phyloP scores from a whole-genome alignment of 768 basidiomycete genomes.

The Auricularia cornea region DNA sequence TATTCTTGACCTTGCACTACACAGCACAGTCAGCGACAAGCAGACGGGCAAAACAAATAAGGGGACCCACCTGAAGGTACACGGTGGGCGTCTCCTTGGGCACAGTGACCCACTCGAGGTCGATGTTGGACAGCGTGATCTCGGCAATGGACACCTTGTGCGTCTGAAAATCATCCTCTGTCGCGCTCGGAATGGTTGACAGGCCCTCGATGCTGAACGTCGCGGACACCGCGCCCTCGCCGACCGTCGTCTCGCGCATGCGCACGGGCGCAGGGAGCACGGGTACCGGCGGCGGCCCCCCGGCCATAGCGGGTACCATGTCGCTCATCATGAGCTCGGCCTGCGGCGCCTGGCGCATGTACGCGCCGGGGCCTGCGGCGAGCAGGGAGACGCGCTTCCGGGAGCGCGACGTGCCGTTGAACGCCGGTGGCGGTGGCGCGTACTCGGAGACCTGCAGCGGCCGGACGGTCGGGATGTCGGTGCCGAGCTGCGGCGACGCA shows the following conservation, averaged over 20 bases:
- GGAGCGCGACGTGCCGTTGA: too few relatives aligned
- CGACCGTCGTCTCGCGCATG: slow-evolving; percentile 30
- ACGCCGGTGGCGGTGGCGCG: not conserved
- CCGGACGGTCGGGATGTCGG: slow-evolving; percentile 7
- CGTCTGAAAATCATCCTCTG: slow-evolving; percentile 21
- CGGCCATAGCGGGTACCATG: too few relatives aligned
- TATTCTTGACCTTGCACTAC: slow-evolving; percentile 47
- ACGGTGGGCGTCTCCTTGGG: slow-evolving; percentile 42
- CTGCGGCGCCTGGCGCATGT: too few relatives aligned
- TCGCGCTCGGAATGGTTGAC: slow-evolving; percentile 47
- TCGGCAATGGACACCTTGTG: slow-evolving; percentile 48
- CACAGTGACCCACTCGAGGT: slow-evolving; percentile 38
- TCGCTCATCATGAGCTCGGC: too few relatives aligned
- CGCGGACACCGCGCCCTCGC: slow-evolving; percentile 44
- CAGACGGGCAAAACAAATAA: not conserved
- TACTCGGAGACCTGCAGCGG: slow-evolving; percentile 3
- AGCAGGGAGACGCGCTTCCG: not conserved
- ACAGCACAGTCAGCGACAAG: slow-evolving; percentile 2
- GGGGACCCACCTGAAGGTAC: slow-evolving; percentile 37
- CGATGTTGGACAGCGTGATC: slow-evolving; percentile 36
- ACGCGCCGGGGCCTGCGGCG: too few relatives aligned
- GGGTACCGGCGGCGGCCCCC: not conserved
- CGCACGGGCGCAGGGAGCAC: slow-evolving; percentile 1
- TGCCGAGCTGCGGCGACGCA: slow-evolving; percentile 15
- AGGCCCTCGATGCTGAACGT: slow-evolving; percentile 43